Conservation (phyloP, 176 grass and related monocot genomes). For the Pontederia paniculata region DNA sequence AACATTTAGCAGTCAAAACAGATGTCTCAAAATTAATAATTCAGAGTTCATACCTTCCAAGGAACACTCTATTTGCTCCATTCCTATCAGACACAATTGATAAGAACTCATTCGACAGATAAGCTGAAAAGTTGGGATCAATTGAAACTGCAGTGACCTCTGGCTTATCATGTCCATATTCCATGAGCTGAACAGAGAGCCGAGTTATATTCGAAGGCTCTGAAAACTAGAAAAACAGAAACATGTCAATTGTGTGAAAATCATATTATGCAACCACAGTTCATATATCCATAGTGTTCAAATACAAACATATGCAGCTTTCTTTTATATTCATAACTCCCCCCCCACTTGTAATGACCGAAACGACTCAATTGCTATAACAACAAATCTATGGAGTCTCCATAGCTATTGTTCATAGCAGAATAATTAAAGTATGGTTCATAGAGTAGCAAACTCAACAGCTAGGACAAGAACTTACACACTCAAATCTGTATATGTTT, state of each 20-base stretch:
- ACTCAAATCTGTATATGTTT: slow-evolving; percentile 48
- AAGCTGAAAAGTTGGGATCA: slow-evolving; percentile 89
- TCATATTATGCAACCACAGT: no score
- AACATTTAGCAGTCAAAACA: background rate
- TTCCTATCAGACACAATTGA: slow-evolving; percentile 11
- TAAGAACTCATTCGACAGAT: slow-evolving; percentile 38
- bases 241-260: no score
- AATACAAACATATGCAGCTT: no score
- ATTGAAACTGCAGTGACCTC: slow-evolving; percentile 83
- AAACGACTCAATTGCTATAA: background rate
- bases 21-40: background rate
- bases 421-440: no score
- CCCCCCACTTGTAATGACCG: no score
- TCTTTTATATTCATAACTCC: no score
- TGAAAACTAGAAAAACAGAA: slow-evolving; percentile 28
- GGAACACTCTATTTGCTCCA: slow-evolving; percentile 1
- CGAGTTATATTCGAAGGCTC: slow-evolving; percentile 57
- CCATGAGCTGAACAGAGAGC: slow-evolving; percentile 87
- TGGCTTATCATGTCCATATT: slow-evolving; percentile 88
- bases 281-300: no score
- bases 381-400: background rate
- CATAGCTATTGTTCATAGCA: background rate
- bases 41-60: slow-evolving; percentile 7
- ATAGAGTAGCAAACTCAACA: background rate
- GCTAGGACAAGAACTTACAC: slow-evolving; percentile 24